Percentiles rank a stretch among this genome's conserved stretches.
Conservation (phyloP, 2,329 filamentous ascomycete genomes). For the Trichoderma lentiforme region DNA sequence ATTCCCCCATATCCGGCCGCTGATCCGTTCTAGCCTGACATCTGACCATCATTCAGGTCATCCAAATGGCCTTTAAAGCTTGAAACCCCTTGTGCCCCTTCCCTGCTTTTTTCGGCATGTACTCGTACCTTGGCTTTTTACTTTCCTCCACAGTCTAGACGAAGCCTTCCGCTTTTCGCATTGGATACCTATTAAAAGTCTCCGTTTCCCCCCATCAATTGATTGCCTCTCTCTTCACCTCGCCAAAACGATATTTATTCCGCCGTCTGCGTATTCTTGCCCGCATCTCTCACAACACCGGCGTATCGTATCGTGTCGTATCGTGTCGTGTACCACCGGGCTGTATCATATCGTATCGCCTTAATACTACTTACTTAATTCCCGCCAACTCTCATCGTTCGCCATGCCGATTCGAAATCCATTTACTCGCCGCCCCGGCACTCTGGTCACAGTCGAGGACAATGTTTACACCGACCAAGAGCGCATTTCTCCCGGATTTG, state of each 20-base stretch:
- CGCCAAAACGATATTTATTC: background rate
- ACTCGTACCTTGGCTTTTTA: background rate
- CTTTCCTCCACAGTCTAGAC: constrained; percentile 2
- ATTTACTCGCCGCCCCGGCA: constrained; percentile 59
- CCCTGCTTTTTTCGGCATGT: background rate
- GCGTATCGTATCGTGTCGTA: background rate
- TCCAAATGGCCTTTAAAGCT: background rate
- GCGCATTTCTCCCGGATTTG: constrained; percentile 44
- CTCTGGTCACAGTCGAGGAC: constrained; percentile 49
- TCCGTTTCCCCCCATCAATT: background rate
- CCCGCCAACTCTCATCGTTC: background rate
- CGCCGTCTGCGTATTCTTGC: constrained; percentile 1
- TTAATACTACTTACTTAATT: background rate
- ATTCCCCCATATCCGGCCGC: constrained; percentile 1
- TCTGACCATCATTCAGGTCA: constrained; percentile 1
- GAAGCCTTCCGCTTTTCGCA: background rate
- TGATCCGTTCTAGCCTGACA: constrained; percentile 13
- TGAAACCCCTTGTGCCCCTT: constrained; percentile 6
- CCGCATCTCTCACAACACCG: background rate
- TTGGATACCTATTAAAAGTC: background rate
- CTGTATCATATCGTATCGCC: background rate
- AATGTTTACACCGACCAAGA: constrained; percentile 45
- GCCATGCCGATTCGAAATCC: constrained; percentile 71
- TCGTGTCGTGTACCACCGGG: background rate
- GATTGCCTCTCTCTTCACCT: background rate